Base-by-base conservation (phyloP, 768 basidiomycete species). In the Tulasnella sp. region DNA sequence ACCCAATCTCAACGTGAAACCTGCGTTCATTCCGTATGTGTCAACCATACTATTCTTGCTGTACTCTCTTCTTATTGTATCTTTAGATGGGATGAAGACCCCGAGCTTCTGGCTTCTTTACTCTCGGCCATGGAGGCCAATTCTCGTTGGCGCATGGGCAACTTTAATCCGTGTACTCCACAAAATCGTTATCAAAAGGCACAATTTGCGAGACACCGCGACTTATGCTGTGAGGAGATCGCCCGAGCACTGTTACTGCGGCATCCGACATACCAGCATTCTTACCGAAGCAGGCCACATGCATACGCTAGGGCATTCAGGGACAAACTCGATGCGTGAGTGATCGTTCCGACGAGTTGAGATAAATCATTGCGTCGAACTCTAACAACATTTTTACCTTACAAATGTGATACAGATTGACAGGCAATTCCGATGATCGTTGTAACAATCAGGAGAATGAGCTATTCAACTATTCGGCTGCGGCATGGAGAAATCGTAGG, bases 61-160 rank as follows among this genome's bases (percentile, higher is more conserved):
- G n/a, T n/a, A n/a, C n/a, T n/a, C n/a, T n/a, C n/a, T n/a, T n/a
- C n/a, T 34, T 32, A 16, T 22, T 16, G 15, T 13, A 34, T 48
- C 16, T 19, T 20, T 19, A 48, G 46, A 12, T 48, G 28, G 28
- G 46, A 48, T 4, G 28, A 48, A 25, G 25, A 48, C 22, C 46
- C 46, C 2, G 46, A 48, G 20, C 46, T 48, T 7, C 28, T 48
- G 25, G 29, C 19, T 8, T 35, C 33, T 31, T 24, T 48, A 19
- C 31, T 48, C 9, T 48, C 46, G n/a, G 46, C 46, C 10, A 34
- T 48, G 31, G 46, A 48, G 37, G 46, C 37, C 16, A 48, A 48
- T 35, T n/a, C 27, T 28, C 25, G 46, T 24, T 48, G 46, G 46
- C 46, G 46, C 16, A 20, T 34, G 37, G 46, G 46, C 33, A 33